Evolutionary conservation across 2,329 filamentous ascomycete genomes (phyloP), one percentile per base, ranked within the genome.

Genomic region (Trichoderma breve): DNA sequence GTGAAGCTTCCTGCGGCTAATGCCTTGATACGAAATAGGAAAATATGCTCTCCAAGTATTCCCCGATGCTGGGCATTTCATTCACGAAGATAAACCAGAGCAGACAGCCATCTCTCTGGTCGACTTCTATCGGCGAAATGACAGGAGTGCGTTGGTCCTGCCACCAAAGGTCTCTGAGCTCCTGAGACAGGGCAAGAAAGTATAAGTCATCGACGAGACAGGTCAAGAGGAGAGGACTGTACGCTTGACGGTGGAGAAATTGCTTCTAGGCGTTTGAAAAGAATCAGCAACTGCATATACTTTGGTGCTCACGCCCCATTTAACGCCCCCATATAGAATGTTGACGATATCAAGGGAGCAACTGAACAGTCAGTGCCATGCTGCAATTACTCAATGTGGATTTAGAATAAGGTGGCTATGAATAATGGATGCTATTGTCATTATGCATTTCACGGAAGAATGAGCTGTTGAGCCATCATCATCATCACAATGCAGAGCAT

Each of bases 21-120:
- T n/a, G 14, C 11, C 3, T 30, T 26, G 26, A 32, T 51, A 14
- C 30, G 24, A 4, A 14, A 14, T 32, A 90, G 92, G 95, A 6
- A 98, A 98, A 86, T 99, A 98, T 79, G 94, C 97, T 71, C 85
- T 99, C 60, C 93, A 97, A 76, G 95, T 99, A 7, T 93, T 98
- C 77, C 95, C 96, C 0, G 93, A 97, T 79, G 94, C 96, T 1
- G 96, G 96, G 0, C 96, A 99, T 81, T 99, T 99, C 78, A 90
- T 99, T 71, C 96, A 99, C 75, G 96, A 99, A 81, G 96, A 99
- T 80, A 88, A 95, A 64, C 95, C 96, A 0, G 92, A 94, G 78
- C 97, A 95, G 84, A 97, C 92, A 57, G 96, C 96, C 0, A 86
- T 92, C 76, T 88, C 94, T 9, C 84, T 98, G 66, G 93, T 92